Evolutionary conservation across 805 yeast genomes (phyloP).

Genomic region (Metschnikowia corniflorae): DNA sequence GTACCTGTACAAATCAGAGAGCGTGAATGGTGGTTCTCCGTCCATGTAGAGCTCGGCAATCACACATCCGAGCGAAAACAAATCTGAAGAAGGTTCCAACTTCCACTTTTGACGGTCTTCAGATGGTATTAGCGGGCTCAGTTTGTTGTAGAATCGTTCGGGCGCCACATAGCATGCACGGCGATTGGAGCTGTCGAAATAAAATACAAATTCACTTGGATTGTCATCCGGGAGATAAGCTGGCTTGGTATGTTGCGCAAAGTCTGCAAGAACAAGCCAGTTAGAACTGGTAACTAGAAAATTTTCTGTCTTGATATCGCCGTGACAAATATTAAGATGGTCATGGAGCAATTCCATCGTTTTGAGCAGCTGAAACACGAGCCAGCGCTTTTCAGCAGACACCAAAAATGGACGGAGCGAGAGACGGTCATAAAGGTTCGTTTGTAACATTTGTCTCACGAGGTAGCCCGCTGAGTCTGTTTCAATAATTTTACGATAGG

Average conservation of each 20-base stretch:
- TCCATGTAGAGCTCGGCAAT: conserved; percentile 86
- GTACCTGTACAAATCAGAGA: conserved; percentile 84
- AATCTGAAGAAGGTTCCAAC: conserved; percentile 68
- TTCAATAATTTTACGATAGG: conserved; percentile 72
- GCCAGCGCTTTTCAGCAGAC: conserved; percentile 76
- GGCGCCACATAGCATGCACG: conserved; percentile 92
- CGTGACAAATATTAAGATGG: conserved; percentile 60
- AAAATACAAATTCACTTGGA: conserved; percentile 88
- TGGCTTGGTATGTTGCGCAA: conserved; percentile 77
- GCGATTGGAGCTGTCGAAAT: conserved; percentile 85
- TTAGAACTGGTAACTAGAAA: conserved; percentile 83
- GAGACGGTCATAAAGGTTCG: conserved; percentile 82
- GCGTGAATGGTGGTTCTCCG: conserved; percentile 80
- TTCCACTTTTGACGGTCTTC: conserved; percentile 5
- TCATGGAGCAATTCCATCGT: conserved; percentile 63
- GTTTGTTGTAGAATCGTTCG: conserved; percentile 62
- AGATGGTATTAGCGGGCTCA: conserved; percentile 14
- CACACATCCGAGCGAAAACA: conserved; percentile 81
- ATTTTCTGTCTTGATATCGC: conserved; percentile 91
- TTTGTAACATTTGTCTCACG: conserved; percentile 74
- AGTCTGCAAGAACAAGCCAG: conserved; percentile 80
- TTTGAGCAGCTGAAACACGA: conserved; percentile 73
- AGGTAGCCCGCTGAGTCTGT: conserved; percentile 91
- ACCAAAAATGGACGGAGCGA: conserved; percentile 85
- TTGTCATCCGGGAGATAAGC: conserved; percentile 84